Evolutionary conservation across 768 basidiomycete genomes (phyloP).

Genomic region (Scleroderma bovista): DNA sequence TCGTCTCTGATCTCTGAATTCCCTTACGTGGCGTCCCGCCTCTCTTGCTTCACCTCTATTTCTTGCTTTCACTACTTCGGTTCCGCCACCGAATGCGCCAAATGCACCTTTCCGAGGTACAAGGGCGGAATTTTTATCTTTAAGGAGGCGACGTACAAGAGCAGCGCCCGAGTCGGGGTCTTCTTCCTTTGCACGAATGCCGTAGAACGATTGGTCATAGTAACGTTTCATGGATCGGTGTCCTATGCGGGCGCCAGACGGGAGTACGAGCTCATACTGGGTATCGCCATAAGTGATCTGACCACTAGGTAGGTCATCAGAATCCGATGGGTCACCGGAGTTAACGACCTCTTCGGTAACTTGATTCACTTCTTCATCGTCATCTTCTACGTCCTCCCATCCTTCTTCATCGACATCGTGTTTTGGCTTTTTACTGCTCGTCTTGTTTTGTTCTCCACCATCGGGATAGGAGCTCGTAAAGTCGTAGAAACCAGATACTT

Average conservation of each 20-base stretch:
- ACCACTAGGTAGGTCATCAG: conserved; percentile 42
- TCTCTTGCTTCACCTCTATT: conserved; percentile 95
- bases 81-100: conserved; percentile 80
- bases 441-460: conserved; percentile 22
- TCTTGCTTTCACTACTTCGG: conserved; percentile 80
- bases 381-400: conserved; percentile 32
- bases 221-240: conserved; percentile 85
- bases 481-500: conserved; percentile 91
- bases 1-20: conserved; percentile 75
- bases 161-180: conserved; percentile 71
- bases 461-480: conserved; percentile 76
- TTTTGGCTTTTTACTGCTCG: conserved; percentile 15
- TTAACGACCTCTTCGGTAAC: conserved; percentile 36
- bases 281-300: conserved; percentile 76
- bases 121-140: conserved; percentile 79
- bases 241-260: conserved; percentile 88
- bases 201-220: conserved; percentile 76
- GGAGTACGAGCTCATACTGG: conserved; percentile 82
- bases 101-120: conserved; percentile 83
- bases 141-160: conserved; percentile 69
- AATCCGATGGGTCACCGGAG: conserved; percentile 28
- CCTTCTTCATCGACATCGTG: conserved; percentile 32
- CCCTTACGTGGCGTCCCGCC: conserved; percentile 79
- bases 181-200: conserved; percentile 38
- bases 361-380: conserved; percentile 24